Conservation (phyloP, 805 yeast species). For the Yarrowia osloensis region DNA sequence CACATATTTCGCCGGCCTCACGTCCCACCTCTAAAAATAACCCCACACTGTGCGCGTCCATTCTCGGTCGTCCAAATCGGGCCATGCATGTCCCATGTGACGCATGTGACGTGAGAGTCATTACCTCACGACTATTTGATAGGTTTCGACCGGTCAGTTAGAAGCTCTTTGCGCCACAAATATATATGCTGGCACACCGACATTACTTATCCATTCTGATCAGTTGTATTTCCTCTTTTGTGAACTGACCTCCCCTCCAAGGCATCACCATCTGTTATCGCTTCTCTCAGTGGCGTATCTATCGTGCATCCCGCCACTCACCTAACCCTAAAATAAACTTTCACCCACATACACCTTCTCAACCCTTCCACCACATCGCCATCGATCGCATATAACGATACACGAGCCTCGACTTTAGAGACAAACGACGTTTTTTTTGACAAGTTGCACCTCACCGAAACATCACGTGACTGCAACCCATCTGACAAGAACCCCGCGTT, state of each 20-base stretch:
- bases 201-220: too few species aligned
- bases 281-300: too few species aligned
- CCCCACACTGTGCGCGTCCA: not conserved
- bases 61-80: not conserved
- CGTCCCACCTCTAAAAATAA: not conserved
- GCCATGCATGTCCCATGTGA: slow-evolving; percentile 4
- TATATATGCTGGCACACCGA: too few species aligned
- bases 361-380: not conserved
- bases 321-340: not conserved
- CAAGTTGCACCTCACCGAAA: not conserved
- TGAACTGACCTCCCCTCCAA: too few species aligned
- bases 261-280: too few species aligned
- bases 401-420: not conserved
- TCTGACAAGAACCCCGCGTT: not conserved
- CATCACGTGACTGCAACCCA: slow-evolving; percentile 6
- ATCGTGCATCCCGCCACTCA: not conserved
- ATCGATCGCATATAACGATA: not conserved
- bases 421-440: not conserved
- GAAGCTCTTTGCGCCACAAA: too few species aligned
- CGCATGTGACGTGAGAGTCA: not conserved
- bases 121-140: too few species aligned
- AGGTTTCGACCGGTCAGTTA: not conserved
- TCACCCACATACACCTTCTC: not conserved
- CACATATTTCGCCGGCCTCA: not conserved
- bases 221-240: too few species aligned